These are phyloP conservation scores for Babesia bigemina DNA, from an alignment of 169 alveolate genomes.

Conservation along the genomic window DNA sequence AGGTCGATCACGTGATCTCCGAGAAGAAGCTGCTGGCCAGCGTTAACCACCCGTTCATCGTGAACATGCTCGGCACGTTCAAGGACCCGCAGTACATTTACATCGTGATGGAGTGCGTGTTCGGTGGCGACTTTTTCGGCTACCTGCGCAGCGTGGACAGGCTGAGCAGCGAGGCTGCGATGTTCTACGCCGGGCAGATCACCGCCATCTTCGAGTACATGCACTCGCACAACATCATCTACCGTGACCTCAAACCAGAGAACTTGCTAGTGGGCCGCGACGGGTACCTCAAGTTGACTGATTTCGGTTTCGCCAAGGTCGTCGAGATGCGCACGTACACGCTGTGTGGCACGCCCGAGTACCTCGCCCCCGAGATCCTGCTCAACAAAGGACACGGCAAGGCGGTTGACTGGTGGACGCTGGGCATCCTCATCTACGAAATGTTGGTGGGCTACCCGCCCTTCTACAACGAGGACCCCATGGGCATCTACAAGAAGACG, in stretches of 20 bases:
- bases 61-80: slow-evolving; percentile 85
- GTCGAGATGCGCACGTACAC: slow-evolving; percentile 97
- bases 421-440: slow-evolving; percentile 96
- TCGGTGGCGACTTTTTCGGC: slow-evolving; percentile 96
- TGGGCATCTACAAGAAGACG: slow-evolving; percentile 95
- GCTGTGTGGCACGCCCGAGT: slow-evolving; percentile 99
- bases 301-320: slow-evolving; percentile 99
- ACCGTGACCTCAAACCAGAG: slow-evolving; percentile 96
- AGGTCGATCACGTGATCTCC: slow-evolving; percentile 92
- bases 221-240: slow-evolving; percentile 91
- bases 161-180: slow-evolving; percentile 90
- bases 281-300: slow-evolving; percentile 97
- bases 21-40: slow-evolving; percentile 91
- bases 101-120: slow-evolving; percentile 92
- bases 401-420: slow-evolving; percentile 99
- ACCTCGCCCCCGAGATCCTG: slow-evolving; percentile 99
- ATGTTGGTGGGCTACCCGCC: slow-evolving; percentile 98
- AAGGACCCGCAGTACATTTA: slow-evolving; percentile 89
- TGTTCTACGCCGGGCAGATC: slow-evolving; percentile 94
- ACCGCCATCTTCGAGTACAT: slow-evolving; percentile 94
- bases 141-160: slow-evolving; percentile 89
- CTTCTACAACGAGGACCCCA: slow-evolving; percentile 96
- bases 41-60: slow-evolving; percentile 94
- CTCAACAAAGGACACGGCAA: slow-evolving; percentile 94
- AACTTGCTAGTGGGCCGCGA: slow-evolving; percentile 94